These are phyloP conservation scores for Lolium multiflorum DNA, from an alignment of 176 grass and related monocot genomes.

Conservation along the genomic window DNA sequence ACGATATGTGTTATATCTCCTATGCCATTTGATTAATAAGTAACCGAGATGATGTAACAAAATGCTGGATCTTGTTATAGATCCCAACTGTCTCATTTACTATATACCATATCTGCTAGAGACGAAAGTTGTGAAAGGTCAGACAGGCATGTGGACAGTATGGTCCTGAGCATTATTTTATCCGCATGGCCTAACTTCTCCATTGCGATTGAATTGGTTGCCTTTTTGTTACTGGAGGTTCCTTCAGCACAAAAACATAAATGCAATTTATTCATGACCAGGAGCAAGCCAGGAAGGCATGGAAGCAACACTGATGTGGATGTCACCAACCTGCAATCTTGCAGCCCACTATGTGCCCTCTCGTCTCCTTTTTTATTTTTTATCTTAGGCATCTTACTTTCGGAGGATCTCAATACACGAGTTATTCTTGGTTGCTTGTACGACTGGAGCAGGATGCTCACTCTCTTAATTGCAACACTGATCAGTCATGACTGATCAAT, in stretches of 20 bases:
- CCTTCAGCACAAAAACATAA: constrained; percentile 40
- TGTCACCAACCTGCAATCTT: constrained; percentile 46
- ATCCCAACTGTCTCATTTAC: not conserved
- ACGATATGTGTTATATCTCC: not conserved
- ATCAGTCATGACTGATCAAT: constrained; percentile 28
- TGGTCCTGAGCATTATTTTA: constrained; percentile 36
- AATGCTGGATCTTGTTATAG: not conserved
- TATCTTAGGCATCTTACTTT: constrained; percentile 46
- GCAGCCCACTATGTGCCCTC: constrained; percentile 37
- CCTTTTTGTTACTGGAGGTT: constrained; percentile 30
- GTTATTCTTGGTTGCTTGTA: constrained; percentile 18
- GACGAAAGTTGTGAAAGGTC: constrained; percentile 2
- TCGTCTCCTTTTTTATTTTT: constrained; percentile 35
- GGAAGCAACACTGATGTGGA: constrained; percentile 46
- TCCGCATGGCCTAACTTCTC: constrained; percentile 58
- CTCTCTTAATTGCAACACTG: constrained; percentile 29
- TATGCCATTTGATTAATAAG: not conserved
- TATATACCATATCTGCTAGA: constrained; percentile 3
- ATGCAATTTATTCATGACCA: constrained; percentile 37
- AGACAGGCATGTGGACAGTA: constrained; percentile 29
- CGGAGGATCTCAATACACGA: constrained; percentile 3
- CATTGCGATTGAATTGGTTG: constrained; percentile 46
- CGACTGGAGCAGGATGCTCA: constrained; percentile 32
- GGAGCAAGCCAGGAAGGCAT: constrained; percentile 14
- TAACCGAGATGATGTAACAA: not conserved